phyloP scores from a whole-genome alignment of 495 filamentous ascomycete genomes.

The Penicillium turbatum region DNA sequence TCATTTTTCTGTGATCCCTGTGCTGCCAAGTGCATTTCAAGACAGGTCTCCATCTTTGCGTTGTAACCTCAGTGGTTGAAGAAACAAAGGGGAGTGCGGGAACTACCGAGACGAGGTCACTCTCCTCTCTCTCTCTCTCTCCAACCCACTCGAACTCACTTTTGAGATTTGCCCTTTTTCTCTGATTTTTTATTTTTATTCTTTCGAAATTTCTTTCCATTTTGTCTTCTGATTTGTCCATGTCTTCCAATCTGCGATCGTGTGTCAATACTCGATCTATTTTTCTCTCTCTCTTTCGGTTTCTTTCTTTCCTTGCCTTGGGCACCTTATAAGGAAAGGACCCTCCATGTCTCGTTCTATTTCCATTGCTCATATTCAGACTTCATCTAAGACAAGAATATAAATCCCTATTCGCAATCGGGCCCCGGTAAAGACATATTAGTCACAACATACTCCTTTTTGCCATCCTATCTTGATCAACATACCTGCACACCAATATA shows the following conservation, averaged over 20 bases:
- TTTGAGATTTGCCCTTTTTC: too few relatives aligned
- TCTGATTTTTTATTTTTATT: too few relatives aligned
- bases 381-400: background rate
- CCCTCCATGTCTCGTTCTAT: background rate
- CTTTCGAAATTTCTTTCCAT: too few relatives aligned
- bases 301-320: conserved; percentile 8
- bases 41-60: background rate
- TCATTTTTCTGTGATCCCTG: conserved; percentile 1
- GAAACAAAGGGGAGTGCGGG: too few relatives aligned
- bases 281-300: background rate
- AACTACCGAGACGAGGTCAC: too few relatives aligned
- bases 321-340: conserved; percentile 10
- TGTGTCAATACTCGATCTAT: conserved; percentile 4
- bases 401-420: background rate
- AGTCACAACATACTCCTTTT: background rate
- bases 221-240: conserved; percentile 1
- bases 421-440: background rate
- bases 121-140: too few relatives aligned
- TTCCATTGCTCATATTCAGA: background rate
- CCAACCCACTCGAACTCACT: background rate
- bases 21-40: conserved; percentile 1
- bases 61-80: background rate
- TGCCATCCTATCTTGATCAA: background rate
- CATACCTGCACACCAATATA: background rate
- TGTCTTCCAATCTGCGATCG: conserved; percentile 2